Evolutionary conservation across 2,329 filamentous ascomycete species (phyloP), one percentile per base, ranked within the genome.

Genomic region (Penicillium hesseltinei): DNA sequence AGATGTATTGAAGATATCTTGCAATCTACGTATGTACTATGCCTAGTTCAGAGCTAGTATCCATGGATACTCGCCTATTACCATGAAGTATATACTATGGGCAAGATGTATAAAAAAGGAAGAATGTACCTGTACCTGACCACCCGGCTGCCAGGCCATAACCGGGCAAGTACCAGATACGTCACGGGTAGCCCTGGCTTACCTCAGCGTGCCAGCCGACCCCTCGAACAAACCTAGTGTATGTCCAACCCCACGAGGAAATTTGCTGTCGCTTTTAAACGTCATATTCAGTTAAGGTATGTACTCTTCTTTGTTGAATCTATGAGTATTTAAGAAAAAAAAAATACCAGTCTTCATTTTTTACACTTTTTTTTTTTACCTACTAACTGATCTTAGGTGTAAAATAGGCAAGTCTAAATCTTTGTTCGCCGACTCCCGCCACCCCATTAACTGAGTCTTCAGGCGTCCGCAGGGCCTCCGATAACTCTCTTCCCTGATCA

Each of bases 391-490:
- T 48, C 47, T 21, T 51, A 59, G 62, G 61, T 63, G 57, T 61
- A 57, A 56, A 62, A 53, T 55, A 56, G 54, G 54, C 58, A 57
- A 59, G 55, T 40, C 60, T 53, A 58, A 60, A 52, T 62, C 58
- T 65, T 64, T 60, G 51, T 68, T 61, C 56, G 58, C 45, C 35
- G 49, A 56, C 50, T 60, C 42, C 55, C 58, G 59, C 57, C 54
- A 23, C 44, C 59, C 58, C 59, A 51, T 49, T 58, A 60, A 63
- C 56, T 51, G 38, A 61, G 51, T 53, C 49, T 57, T 61, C 58
- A 63, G 63, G 62, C 63, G 63, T 64, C 57, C 43, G 59, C 56
- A 68, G 64, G 56, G 59, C 61, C 61, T 59, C 39, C 58, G 58
- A 51, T 59, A 63, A 49, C 58, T 62, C 44, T 55, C 39, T 58